Evolutionary conservation across 2,329 filamentous ascomycete species (phyloP), one percentile per base, ranked within the genome.

Genomic region (Xylariales sp.): DNA sequence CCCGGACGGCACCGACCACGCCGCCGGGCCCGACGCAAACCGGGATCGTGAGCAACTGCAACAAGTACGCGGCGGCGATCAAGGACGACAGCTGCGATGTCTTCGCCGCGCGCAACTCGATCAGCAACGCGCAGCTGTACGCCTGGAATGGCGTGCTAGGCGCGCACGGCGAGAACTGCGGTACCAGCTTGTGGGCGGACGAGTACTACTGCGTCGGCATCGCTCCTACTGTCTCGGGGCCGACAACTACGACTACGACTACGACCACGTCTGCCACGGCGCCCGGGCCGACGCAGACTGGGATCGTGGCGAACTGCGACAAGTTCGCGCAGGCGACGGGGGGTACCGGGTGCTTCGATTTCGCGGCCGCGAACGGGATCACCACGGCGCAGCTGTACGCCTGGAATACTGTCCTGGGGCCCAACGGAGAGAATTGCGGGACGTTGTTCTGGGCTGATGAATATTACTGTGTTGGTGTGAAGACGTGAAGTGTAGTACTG

Each of bases 271-370:
- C 41, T 9, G 23, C 43, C 6, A 64, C 69, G 2, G 61, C 72
- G n/a, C 68, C 75, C 6, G 68, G 66, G 5, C 75, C 75, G n/a
- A 78, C 72, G 4, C 76, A 76, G 59, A 71, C 68, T 3, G 75
- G 75, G 32, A 75, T 75, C 16, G 65, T 64, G 8, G 34, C 71
- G 8, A 71, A 69, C 14, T 79, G 78, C 59, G 72, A 75, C 41
- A 73, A 73, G 64, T 79, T 73, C 64, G 67, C 69, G 16, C 49
- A 64, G 57, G 74, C 75, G 9, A 36, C 66, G 23, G n/a, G 52
- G 1, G 77, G 76, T 2, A 71, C 75, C 32, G 69, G 50, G 30
- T 80, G 78, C 64, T 50, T 18, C 18, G 10, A 28, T 16, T 50
- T 60, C n/a, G 57, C 57, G 16, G 16, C 23, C 4, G 45, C 32